Evolutionary conservation across 2,329 filamentous ascomycete genomes (phyloP), one percentile per base, ranked within the genome.

Genomic region (Fusarium nelsonii): DNA sequence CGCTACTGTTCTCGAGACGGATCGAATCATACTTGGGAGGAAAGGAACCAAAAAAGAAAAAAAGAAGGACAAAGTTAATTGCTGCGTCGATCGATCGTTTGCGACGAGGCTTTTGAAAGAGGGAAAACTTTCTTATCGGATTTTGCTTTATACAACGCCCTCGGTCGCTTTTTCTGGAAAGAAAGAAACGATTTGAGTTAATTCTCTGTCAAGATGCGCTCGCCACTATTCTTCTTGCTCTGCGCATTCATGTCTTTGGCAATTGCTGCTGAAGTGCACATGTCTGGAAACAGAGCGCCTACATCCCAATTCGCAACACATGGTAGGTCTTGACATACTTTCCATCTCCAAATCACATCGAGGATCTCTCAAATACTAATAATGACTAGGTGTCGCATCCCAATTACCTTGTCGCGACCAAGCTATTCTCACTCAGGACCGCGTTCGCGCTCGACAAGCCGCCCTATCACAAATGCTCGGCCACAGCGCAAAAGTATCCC

Each of bases 401-500:
- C 87, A 90, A 78, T 79, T 88, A 65, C 81, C 80, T 33, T 78
- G 81, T 32, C 84, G 90, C 51, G 94, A 97, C 76, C 94, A 93
- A 49, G 87, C 97, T 66, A 81, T 92, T 71, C 87, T 96, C 77
- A 85, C 87, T 40, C 87, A 87, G 48, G 94, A 97, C 82, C 97
- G 93, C 82, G 79, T 85, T 73, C 88, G 89, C 82, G 79, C 85
- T 73, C 88, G 89, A 71, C 94, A 97, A 81, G 90, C 90, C 41
- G 78, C 82, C 16, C 84, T 94, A 75, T 97, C 97, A 92, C 86
- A 92, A 78, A 88, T 89, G 18, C 83, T 97, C 55, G 93, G 92
- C 66, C 88, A 91, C 77, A 97, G 97, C 78, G 86, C 91, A 32
- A 92, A 94, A 59, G 91, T 96, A 61, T 97, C 97, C 80, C 93